Evolutionary conservation across 768 basidiomycete genomes (phyloP).

Genomic region (Multifurca ochricompacta): DNA sequence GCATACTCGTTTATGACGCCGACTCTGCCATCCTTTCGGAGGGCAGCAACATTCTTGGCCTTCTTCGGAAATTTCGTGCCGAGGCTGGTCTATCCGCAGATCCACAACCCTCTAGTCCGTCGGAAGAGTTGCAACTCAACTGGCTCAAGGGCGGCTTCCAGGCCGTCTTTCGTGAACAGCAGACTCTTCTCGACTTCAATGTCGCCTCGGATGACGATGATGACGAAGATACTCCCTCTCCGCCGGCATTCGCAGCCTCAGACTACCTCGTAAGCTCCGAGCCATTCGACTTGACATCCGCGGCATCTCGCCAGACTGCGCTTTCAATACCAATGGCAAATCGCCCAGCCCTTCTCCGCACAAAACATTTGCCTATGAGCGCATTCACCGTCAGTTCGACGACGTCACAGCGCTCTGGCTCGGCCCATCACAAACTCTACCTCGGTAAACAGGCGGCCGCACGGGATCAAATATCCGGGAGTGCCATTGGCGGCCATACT

Average conservation of each 20-base stretch:
- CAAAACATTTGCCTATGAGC: constrained; percentile 52
- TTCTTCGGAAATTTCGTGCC: constrained; percentile 66
- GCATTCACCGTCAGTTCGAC: constrained; percentile 53
- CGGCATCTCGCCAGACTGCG: constrained; percentile 1
- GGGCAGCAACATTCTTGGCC: constrained; percentile 60
- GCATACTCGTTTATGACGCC: constrained; percentile 81
- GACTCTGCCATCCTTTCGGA: constrained; percentile 58
- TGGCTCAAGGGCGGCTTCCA: constrained; percentile 85
- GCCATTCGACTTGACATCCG: not conserved
- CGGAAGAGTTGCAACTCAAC: constrained; percentile 41
- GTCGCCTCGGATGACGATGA: constrained; percentile 42
- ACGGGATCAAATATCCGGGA: not conserved
- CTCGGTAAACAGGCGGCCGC: constrained; percentile 11
- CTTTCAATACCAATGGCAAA: constrained; percentile 9
- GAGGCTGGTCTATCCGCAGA: constrained; percentile 36
- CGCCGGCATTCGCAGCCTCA: constrained; percentile 11
- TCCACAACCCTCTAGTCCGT: not conserved
- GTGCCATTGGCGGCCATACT: not conserved
- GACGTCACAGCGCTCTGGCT: constrained; percentile 25
- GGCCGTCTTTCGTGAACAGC: constrained; percentile 49
- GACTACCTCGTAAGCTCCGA: not conserved
- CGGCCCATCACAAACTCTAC: constrained; percentile 9
- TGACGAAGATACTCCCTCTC: constrained; percentile 21
- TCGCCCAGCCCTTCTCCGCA: constrained; percentile 36
- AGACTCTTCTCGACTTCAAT: constrained; percentile 44